Conservation (phyloP, 805 yeast species). For the Saturnispora serradocipensis region DNA sequence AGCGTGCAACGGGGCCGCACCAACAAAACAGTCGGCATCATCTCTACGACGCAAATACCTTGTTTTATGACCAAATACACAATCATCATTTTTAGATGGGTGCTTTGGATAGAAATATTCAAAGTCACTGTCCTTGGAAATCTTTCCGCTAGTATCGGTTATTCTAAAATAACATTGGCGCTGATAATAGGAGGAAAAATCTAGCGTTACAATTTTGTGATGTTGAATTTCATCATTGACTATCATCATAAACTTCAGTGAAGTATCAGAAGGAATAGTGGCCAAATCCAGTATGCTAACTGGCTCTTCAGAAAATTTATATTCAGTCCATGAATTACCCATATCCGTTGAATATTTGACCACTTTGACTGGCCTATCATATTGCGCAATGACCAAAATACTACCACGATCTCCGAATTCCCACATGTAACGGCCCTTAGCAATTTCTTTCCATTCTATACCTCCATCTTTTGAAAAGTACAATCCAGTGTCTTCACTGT, state of each 20-base stretch:
- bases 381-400: slow-evolving; percentile 62
- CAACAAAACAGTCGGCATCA: slow-evolving; percentile 60
- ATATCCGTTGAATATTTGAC: slow-evolving; percentile 65
- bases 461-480: slow-evolving; percentile 90
- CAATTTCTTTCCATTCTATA: slow-evolving; percentile 72
- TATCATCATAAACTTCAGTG: slow-evolving; percentile 65
- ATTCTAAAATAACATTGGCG: slow-evolving; percentile 49
- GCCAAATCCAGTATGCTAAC: slow-evolving; percentile 62
- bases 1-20: slow-evolving; percentile 48
- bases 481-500: slow-evolving; percentile 46
- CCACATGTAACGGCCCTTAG: slow-evolving; percentile 76
- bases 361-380: slow-evolving; percentile 45
- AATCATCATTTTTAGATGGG: slow-evolving; percentile 40
- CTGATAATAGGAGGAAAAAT: slow-evolving; percentile 42
- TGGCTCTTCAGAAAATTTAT: slow-evolving; percentile 47
- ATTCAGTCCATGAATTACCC: slow-evolving; percentile 69
- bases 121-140: slow-evolving; percentile 39
- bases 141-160: not conserved
- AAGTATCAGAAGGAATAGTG: slow-evolving; percentile 88
- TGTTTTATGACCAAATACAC: slow-evolving; percentile 66
- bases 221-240: slow-evolving; percentile 33
- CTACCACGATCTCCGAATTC: slow-evolving; percentile 96
- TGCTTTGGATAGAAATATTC: slow-evolving; percentile 55
- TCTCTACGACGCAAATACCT: slow-evolving; percentile 50
- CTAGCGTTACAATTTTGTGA: slow-evolving; percentile 38